These are phyloP conservation scores for Suillus subaureus DNA, from an alignment of 768 basidiomycete genomes.

Conservation along the genomic window DNA sequence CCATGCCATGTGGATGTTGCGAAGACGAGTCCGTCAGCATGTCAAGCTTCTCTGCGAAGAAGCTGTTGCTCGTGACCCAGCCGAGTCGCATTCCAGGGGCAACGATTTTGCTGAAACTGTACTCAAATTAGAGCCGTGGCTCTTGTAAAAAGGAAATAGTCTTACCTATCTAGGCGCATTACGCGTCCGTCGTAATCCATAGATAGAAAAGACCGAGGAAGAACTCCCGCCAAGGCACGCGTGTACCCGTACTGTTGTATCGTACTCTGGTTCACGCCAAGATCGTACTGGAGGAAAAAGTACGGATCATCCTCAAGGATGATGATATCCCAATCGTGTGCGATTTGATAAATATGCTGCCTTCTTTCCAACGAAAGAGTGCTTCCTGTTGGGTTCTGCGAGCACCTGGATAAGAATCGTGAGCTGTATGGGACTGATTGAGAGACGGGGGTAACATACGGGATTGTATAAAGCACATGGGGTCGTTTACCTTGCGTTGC, in stretches of 20 bases:
- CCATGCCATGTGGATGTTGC: slow-evolving; percentile 51
- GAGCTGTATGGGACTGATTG: slow-evolving; percentile 6
- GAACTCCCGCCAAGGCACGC: slow-evolving; percentile 33
- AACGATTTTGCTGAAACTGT: slow-evolving; percentile 51
- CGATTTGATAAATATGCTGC: slow-evolving; percentile 48
- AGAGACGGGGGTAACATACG: slow-evolving; percentile 33
- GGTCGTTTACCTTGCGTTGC: slow-evolving; percentile 46
- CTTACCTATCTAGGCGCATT: slow-evolving; percentile 46
- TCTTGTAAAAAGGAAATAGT: slow-evolving; percentile 1
- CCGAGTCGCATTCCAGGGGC: slow-evolving; percentile 60
- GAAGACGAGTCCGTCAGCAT: slow-evolving; percentile 49
- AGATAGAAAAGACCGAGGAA: slow-evolving; percentile 45
- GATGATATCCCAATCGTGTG: slow-evolving; percentile 50
- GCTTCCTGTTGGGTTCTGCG: slow-evolving; percentile 55
- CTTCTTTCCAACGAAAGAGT: slow-evolving; percentile 48
- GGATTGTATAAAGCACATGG: slow-evolving; percentile 53
- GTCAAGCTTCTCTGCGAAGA: slow-evolving; percentile 45
- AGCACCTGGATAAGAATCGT: slow-evolving; percentile 23
- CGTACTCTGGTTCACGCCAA: slow-evolving; percentile 21
- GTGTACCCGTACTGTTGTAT: slow-evolving; percentile 30
- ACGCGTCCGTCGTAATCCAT: slow-evolving; percentile 54
- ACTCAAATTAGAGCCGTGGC: background rate
- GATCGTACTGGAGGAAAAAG: slow-evolving; percentile 49
- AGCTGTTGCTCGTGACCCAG: slow-evolving; percentile 45
- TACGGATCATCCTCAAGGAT: slow-evolving; percentile 58